Conservation (phyloP, 2,329 filamentous ascomycete species). For the Thelonectria discophora region DNA sequence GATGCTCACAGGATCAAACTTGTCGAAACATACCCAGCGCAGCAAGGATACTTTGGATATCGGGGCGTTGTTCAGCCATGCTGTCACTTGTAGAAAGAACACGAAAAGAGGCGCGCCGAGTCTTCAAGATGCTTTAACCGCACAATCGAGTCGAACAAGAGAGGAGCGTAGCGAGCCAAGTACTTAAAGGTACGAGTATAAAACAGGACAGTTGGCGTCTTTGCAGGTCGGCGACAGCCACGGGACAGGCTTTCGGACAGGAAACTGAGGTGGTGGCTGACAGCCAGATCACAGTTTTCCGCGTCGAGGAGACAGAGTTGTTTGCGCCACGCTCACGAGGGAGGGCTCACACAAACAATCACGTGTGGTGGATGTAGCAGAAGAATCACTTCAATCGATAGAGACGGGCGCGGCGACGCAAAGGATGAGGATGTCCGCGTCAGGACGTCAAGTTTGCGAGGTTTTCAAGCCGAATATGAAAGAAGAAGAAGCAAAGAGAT, state of each 20-base stretch:
- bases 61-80: conserved; percentile 42
- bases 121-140: conserved; percentile 12
- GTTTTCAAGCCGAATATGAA: conserved; percentile 24
- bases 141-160: conserved; percentile 16
- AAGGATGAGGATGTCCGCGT: conserved; percentile 24
- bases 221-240: conserved; percentile 17
- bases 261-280: conserved; percentile 24
- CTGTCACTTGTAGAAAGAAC: conserved; percentile 24
- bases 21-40: conserved; percentile 54
- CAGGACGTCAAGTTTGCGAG: conserved; percentile 30
- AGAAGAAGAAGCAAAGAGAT: conserved; percentile 36
- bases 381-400: conserved; percentile 28
- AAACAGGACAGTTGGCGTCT: not conserved
- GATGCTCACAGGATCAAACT: conserved; percentile 16
- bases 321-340: conserved; percentile 33
- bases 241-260: conserved; percentile 6
- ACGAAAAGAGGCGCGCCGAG: conserved; percentile 9
- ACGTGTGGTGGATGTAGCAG: conserved; percentile 32
- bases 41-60: conserved; percentile 56
- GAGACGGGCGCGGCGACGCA: conserved; percentile 25
- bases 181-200: not conserved
- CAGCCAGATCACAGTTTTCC: conserved; percentile 36
- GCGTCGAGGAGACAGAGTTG: conserved; percentile 23
- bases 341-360: conserved; percentile 20
- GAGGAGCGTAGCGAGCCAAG: conserved; percentile 7